phyloP scores from a whole-genome alignment of 805 yeast species.

The Ogataea haglerorum region DNA sequence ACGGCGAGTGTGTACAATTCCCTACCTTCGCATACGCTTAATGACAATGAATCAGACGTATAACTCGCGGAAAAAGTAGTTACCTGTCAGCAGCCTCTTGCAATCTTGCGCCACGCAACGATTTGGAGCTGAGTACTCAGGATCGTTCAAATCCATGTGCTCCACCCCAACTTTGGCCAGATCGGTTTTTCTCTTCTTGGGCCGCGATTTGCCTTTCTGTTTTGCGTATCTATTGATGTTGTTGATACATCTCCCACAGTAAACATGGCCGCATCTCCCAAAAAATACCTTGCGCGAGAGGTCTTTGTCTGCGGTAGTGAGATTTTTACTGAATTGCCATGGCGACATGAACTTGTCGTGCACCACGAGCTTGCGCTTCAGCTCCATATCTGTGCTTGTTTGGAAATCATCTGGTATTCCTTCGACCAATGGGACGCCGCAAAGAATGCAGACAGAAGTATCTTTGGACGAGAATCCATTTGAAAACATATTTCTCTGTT shows the following conservation, averaged over 20 bases:
- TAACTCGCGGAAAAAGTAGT: constrained; percentile 54
- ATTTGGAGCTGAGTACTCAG: constrained; percentile 50
- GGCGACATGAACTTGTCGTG: constrained; percentile 48
- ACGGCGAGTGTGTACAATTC: constrained; percentile 2
- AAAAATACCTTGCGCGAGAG: constrained; percentile 64
- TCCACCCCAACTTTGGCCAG: constrained; percentile 16
- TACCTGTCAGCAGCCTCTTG: constrained; percentile 39
- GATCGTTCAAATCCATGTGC: constrained; percentile 35
- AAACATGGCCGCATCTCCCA: constrained; percentile 77
- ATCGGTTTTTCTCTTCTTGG: constrained; percentile 23
- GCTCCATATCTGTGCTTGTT: constrained; percentile 17
- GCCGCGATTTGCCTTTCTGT: constrained; percentile 16
- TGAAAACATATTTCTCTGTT: constrained; percentile 14
- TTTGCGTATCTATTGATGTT: constrained; percentile 45
- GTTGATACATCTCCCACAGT: constrained; percentile 81
- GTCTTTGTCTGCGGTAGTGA: constrained; percentile 54
- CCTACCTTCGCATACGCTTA: constrained; percentile 16
- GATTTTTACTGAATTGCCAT: constrained; percentile 50
- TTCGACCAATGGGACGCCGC: constrained; percentile 70
- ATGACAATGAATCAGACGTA: constrained; percentile 32
- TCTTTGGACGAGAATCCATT: constrained; percentile 34
- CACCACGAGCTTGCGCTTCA: constrained; percentile 29
- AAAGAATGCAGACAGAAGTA: constrained; percentile 55
- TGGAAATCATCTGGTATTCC: constrained; percentile 60
- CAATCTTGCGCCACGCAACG: constrained; percentile 58